These are phyloP conservation scores for Beauveria caledonica DNA, from an alignment of 2,329 filamentous ascomycete species.

Conservation along the genomic window DNA sequence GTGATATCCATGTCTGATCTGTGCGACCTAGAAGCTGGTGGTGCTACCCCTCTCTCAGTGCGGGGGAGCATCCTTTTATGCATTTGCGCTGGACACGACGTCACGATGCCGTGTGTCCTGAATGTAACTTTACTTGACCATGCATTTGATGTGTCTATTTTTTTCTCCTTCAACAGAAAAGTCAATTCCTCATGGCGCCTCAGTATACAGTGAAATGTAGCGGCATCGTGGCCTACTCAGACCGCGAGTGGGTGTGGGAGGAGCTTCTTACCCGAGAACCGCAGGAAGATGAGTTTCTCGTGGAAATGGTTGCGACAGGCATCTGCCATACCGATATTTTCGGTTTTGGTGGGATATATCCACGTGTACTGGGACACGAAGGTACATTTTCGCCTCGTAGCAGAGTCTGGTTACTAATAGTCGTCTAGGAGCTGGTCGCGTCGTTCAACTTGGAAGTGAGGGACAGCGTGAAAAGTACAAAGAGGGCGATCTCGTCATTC, in stretches of 20 bases:
- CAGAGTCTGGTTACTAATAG: too few species aligned
- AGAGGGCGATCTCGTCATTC: slow-evolving; percentile 2
- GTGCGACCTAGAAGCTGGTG: background rate
- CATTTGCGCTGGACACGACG: background rate
- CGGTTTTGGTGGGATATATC: slow-evolving; percentile 1
- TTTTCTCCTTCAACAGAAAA: background rate
- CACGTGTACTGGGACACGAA: background rate
- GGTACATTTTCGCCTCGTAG: background rate
- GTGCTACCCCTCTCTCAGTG: background rate
- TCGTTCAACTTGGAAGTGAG: background rate
- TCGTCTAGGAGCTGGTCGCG: background rate
- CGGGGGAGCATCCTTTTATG: background rate
- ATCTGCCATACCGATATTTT: slow-evolving; percentile 1
- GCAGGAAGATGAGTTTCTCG: slow-evolving; percentile 3
- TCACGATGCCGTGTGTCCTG: too few species aligned
- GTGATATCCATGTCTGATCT: background rate
- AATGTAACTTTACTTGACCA: too few species aligned
- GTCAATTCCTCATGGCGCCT: background rate
- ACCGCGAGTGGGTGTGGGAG: slow-evolving; percentile 1
- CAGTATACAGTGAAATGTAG: background rate
- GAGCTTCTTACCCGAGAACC: slow-evolving; percentile 2
- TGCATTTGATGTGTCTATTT: too few species aligned
- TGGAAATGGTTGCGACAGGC: slow-evolving; percentile 4
- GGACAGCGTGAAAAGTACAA: background rate
- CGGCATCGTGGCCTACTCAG: slow-evolving; percentile 7